Percentiles rank a stretch among this genome's conserved stretches.
Evolutionary conservation across 1,284 basidiomycete genomes (phyloP).

Genomic region (Ceratobasidium sp.): DNA sequence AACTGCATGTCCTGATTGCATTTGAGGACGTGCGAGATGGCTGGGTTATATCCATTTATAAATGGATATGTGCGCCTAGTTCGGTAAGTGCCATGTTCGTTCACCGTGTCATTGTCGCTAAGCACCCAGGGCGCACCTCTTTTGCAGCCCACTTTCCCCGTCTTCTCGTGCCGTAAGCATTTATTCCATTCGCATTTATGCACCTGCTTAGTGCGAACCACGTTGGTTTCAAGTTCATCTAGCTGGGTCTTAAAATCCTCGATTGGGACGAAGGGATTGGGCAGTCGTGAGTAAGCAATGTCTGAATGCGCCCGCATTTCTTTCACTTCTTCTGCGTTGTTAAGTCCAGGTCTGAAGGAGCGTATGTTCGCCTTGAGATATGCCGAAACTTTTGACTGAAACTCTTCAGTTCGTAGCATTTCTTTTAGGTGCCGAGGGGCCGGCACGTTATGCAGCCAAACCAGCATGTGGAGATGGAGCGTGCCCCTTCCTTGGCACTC

Average conservation of each 20-base stretch:
- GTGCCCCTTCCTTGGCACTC: conserved; percentile 55
- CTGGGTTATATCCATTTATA: conserved; percentile 56
- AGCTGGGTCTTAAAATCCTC: neutral
- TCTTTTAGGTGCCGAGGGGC: conserved; percentile 11
- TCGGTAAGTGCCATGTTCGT: conserved; percentile 19
- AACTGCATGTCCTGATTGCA: conserved; percentile 60
- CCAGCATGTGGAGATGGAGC: conserved; percentile 55
- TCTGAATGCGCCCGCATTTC: conserved; percentile 29
- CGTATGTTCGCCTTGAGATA: conserved; percentile 21
- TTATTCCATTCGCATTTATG: conserved; percentile 51
- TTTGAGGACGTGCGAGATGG: conserved; percentile 50
- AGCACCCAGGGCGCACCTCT: conserved; percentile 57
- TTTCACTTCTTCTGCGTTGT: conserved; percentile 15
- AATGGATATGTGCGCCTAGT: conserved; percentile 50
- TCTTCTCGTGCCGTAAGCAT: conserved; percentile 52
- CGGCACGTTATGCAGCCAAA: conserved; percentile 51
- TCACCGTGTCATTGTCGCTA: conserved; percentile 51
- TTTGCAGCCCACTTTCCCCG: conserved; percentile 56
- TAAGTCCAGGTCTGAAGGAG: conserved; percentile 33
- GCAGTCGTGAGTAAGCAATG: conserved; percentile 14
- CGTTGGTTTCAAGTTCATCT: conserved; percentile 4
- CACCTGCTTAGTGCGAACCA: conserved; percentile 12
- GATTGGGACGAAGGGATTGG: neutral
- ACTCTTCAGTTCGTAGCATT: conserved; percentile 21
- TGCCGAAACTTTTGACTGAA: conserved; percentile 7